Base-by-base conservation (phyloP, 805 yeast genomes). In the Debaryomyces prosopidis region DNA sequence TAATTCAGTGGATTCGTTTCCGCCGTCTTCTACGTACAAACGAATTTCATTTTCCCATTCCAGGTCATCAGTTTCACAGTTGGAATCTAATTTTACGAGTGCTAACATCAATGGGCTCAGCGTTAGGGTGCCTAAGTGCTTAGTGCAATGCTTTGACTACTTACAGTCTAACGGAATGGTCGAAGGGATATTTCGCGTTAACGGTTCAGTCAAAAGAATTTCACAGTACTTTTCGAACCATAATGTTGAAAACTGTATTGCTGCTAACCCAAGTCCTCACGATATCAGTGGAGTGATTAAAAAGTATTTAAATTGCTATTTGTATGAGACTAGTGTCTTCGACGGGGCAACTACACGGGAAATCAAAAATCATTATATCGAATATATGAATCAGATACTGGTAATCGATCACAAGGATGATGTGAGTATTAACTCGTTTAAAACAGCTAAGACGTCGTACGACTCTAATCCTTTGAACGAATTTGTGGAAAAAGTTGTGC, bases 131-230 rank as follows among this genome's bases (percentile, higher is more conserved):
- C 66, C 66, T 0, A n/a, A 46, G 16, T 49, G 60, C 20, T 39
- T 65, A 16, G 49, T 46, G 8, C 59, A 55, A 27, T 49, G 62
- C 31, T 57, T 58, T 37, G 30, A 51, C 12, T 58, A 51, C 42
- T 48, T 65, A 4, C 43, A 56, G 6, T 42, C 38, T 5, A 48
- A 58, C 5, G 41, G 30, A 11, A 41, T 58, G 1, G 50, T 49
- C 16, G 66, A 65, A 40, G 71, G 71, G 14, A 48, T 64, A 6
- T 66, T 66, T 43, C 51, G 71, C 23, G 56, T 66, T 15, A 63
- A 59, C 39, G 71, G 71, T 9, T 64, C 69, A 1, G 54, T 55
- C 23, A 55, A 60, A 36, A 54, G 66, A 27, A 54, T 65, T 15
- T 51, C 58, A 28, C 42, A 50, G 3, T 54, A 60, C 44, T 55